These are phyloP conservation scores for Phytophthora multivora DNA, from an alignment of 352 stramenopile genomes.

Conservation along the genomic window DNA sequence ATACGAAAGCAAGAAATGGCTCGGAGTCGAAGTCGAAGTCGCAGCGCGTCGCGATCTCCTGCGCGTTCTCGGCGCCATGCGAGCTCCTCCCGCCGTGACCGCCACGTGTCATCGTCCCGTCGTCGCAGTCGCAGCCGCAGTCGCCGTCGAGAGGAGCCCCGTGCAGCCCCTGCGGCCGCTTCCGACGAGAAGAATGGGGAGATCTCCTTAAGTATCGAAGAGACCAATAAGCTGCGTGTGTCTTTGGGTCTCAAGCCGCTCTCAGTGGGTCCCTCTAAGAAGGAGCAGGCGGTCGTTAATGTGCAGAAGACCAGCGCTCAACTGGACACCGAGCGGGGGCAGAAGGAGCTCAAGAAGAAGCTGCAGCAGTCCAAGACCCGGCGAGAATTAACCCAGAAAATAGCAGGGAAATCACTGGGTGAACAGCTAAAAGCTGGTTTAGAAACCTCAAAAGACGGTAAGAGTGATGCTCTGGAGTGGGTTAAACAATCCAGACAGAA, in stretches of 20 bases:
- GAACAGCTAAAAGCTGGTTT: conserved; percentile 59
- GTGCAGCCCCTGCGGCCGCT: background rate
- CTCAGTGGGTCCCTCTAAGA: conserved; percentile 48
- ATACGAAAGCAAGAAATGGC: conserved; percentile 18
- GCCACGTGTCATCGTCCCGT: conserved; percentile 26
- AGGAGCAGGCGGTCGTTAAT: conserved; percentile 59
- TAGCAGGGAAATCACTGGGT: conserved; percentile 74
- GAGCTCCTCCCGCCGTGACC: conserved; percentile 21
- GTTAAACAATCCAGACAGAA: conserved; percentile 58
- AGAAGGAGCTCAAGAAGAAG: conserved; percentile 55
- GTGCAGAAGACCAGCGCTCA: conserved; percentile 69
- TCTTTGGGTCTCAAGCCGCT: conserved; percentile 81
- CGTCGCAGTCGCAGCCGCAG: conserved; percentile 35
- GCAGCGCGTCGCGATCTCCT: conserved; percentile 36
- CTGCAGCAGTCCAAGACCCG: conserved; percentile 68
- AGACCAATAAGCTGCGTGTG: conserved; percentile 78
- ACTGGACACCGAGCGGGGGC: conserved; percentile 52
- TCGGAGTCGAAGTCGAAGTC: conserved; percentile 39
- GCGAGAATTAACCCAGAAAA: conserved; percentile 74
- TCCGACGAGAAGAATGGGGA: conserved; percentile 73
- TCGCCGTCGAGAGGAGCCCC: conserved; percentile 18
- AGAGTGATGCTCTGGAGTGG: conserved; percentile 66
- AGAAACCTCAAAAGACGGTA: conserved; percentile 6
- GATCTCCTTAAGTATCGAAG: conserved; percentile 83
- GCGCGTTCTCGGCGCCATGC: conserved; percentile 29